These are phyloP conservation scores for Wickerhamia fluorescens DNA, from an alignment of 805 yeast species.

Conservation along the genomic window DNA sequence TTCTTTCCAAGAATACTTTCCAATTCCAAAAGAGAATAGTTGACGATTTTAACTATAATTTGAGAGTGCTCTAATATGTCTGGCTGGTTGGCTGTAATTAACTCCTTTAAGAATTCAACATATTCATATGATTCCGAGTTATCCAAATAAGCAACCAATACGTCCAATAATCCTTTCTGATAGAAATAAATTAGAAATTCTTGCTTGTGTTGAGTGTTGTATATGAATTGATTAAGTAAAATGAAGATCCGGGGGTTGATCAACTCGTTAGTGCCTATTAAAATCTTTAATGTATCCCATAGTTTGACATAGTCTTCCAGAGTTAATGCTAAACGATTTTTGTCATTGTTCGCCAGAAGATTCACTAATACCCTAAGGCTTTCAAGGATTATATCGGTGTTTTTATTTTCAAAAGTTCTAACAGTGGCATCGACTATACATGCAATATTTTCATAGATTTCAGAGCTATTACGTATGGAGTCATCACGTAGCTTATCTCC, in stretches of 20 bases:
- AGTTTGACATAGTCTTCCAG: too few species aligned
- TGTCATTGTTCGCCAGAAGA: conserved; percentile 27
- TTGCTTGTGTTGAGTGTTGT: conserved; percentile 14
- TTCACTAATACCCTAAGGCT: conserved; percentile 25
- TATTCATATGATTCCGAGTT: conserved; percentile 4
- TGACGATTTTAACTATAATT: too few species aligned
- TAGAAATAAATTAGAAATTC: conserved; percentile 12
- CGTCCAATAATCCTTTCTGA: not conserved
- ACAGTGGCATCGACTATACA: conserved; percentile 5
- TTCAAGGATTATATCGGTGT: conserved; percentile 8
- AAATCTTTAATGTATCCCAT: too few species aligned
- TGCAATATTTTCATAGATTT: not conserved
- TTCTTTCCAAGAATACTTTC: not conserved
- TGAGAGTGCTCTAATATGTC: too few species aligned
- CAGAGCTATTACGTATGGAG: conserved; percentile 2
- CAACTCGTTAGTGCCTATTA: too few species aligned
- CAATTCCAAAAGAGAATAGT: too few species aligned
- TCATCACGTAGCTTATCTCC: conserved; percentile 7
- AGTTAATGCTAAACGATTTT: conserved; percentile 9
- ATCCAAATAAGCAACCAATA: conserved; percentile 1
- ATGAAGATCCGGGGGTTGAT: too few species aligned
- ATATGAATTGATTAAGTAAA: conserved; percentile 27
- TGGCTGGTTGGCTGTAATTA: conserved; percentile 3
- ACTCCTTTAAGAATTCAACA: conserved; percentile 5
- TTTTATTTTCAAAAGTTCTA: not conserved